Evolutionary conservation across 495 filamentous ascomycete species (phyloP).

Genomic region (Penicillium bialowiezense): DNA sequence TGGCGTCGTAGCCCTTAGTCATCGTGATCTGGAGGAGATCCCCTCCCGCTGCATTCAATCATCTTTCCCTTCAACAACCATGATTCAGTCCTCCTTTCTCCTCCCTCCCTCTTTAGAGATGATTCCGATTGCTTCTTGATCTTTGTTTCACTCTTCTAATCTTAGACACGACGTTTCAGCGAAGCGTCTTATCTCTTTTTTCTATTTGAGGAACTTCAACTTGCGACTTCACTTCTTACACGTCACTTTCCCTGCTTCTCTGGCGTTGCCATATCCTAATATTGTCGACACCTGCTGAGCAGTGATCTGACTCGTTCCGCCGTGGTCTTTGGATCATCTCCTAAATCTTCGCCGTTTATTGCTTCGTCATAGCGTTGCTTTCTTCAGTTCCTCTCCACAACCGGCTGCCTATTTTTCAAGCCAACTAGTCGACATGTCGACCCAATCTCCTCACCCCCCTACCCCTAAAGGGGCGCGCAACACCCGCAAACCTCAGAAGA

Average conservation of each 20-base stretch:
- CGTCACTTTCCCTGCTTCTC: conserved; percentile 15
- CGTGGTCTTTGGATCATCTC: conserved; percentile 12
- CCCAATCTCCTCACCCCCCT: conserved; percentile 36
- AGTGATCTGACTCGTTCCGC: conserved; percentile 28
- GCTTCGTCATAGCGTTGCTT: conserved; percentile 17
- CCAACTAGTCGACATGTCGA: conserved; percentile 42
- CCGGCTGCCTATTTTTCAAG: conserved; percentile 50
- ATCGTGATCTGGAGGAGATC: conserved; percentile 1
- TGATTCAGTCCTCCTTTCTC: conserved; percentile 5
- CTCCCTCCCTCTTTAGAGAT: conserved; percentile 5
- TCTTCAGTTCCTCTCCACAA: conserved; percentile 21
- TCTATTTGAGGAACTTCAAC: conserved; percentile 9
- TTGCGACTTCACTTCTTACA: conserved; percentile 2
- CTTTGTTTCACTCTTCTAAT: conserved; percentile 11
- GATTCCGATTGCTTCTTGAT: conserved; percentile 3
- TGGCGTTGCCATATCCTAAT: conserved; percentile 18
- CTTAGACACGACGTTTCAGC: conserved; percentile 13
- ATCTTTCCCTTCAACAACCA: conserved; percentile 4
- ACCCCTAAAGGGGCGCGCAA: conserved; percentile 42
- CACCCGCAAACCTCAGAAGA: conserved; percentile 36
- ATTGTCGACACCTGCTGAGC: conserved; percentile 37
- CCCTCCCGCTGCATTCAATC: conserved; percentile 6
- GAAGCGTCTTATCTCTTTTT: conserved; percentile 13
- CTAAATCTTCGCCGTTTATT: conserved; percentile 4
- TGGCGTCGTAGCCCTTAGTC: conserved; percentile 5